phyloP scores from a whole-genome alignment of 2,329 filamentous ascomycete genomes.

The Dactylellina cionopaga region DNA sequence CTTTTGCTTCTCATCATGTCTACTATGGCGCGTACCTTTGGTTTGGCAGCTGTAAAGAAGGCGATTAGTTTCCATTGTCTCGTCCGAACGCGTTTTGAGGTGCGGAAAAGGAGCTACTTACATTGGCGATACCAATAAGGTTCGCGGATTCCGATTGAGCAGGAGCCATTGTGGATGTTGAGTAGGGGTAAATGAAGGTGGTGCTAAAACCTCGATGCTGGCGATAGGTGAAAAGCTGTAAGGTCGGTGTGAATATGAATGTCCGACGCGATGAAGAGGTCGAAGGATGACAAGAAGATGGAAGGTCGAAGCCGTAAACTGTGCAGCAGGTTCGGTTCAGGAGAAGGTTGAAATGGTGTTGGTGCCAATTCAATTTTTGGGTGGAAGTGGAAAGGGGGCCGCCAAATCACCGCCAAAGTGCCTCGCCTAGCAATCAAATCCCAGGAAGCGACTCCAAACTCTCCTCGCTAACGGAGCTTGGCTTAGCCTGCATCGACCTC shows the following conservation, averaged over 20 bases:
- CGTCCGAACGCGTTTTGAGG: conserved; percentile 61
- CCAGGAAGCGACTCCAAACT: conserved; percentile 27
- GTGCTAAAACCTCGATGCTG: conserved; percentile 20
- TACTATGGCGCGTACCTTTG: conserved; percentile 67
- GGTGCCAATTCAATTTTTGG: conserved; percentile 47
- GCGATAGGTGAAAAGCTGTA: conserved; percentile 24
- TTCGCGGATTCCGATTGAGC: conserved; percentile 68
- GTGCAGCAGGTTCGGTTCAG: conserved; percentile 49
- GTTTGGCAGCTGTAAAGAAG: conserved; percentile 69
- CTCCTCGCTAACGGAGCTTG: conserved; percentile 35
- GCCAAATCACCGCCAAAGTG: conserved; percentile 23
- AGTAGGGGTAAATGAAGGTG: conserved; percentile 36
- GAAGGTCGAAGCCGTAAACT: conserved; percentile 47
- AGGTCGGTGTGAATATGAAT: background rate
- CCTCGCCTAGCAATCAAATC: conserved; percentile 31
- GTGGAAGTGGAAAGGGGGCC: conserved; percentile 33
- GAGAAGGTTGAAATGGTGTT: conserved; percentile 50
- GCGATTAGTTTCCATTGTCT: conserved; percentile 73
- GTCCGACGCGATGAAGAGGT: conserved; percentile 34
- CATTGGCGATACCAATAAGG: conserved; percentile 79
- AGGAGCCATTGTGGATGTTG: conserved; percentile 65
- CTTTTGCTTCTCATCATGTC: background rate
- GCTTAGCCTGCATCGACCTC: background rate
- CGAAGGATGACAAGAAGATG: conserved; percentile 50
- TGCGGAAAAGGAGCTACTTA: conserved; percentile 62